These are phyloP conservation scores for Trichoderma parareesei DNA, from an alignment of 495 filamentous ascomycete genomes.

Conservation along the genomic window DNA sequence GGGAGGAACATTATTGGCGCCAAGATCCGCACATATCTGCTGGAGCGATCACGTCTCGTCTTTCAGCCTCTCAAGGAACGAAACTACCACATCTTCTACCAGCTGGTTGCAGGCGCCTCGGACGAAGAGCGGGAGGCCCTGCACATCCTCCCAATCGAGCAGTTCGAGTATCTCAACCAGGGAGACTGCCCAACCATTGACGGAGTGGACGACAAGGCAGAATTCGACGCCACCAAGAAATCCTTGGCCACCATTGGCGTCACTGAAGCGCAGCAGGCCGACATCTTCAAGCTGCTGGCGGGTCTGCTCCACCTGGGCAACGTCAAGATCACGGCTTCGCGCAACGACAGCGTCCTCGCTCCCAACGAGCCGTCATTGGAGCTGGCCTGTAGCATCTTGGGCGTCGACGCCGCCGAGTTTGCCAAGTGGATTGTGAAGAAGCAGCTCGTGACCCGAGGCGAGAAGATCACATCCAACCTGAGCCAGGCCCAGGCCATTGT, in stretches of 20 bases:
- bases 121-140: slow-evolving; percentile 74
- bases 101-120: slow-evolving; percentile 89
- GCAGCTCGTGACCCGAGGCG: slow-evolving; percentile 89
- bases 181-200: slow-evolving; percentile 86
- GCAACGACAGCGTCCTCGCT: slow-evolving; percentile 79
- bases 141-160: slow-evolving; percentile 69
- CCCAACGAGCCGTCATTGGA: slow-evolving; percentile 72
- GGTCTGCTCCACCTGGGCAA: slow-evolving; percentile 94
- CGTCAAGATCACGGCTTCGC: slow-evolving; percentile 83
- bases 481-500: slow-evolving; percentile 91
- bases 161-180: slow-evolving; percentile 95
- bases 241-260: slow-evolving; percentile 89
- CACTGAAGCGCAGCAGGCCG: slow-evolving; percentile 56
- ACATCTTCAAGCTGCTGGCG: slow-evolving; percentile 86
- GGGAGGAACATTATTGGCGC: slow-evolving; percentile 95
- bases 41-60: slow-evolving; percentile 94
- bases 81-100: slow-evolving; percentile 99
- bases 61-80: slow-evolving; percentile 96
- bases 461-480: slow-evolving; percentile 95
- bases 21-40: slow-evolving; percentile 89
- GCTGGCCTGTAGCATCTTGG: slow-evolving; percentile 76
- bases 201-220: slow-evolving; percentile 89
- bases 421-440: slow-evolving; percentile 99
- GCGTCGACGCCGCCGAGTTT: slow-evolving; percentile 80
- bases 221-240: slow-evolving; percentile 80